Base-by-base conservation (phyloP, 2,329 filamentous ascomycete genomes). In the Coleophoma crateriformis region DNA sequence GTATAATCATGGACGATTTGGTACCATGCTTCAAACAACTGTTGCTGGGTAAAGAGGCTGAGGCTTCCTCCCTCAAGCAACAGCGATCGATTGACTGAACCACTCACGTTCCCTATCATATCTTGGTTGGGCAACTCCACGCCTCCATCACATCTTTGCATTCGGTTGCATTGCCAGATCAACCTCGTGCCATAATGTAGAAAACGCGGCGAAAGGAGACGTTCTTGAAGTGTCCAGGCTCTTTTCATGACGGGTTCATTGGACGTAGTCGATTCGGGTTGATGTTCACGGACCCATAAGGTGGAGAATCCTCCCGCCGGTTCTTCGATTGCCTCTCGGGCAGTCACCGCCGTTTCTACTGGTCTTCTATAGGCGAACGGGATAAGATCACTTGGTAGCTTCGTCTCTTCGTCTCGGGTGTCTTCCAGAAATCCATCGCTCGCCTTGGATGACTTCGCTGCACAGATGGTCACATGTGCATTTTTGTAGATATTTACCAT, bases 181-280 rank as follows among this genome's bases (percentile, higher is more conserved):
- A 38, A 38, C 15, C 15, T 38, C 11, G 35, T 38, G 14, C 35
- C 35, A 5, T 38, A 45, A 8, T 45, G 42, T 8, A 45, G 42
- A 22, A 45, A 32, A 3, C 42, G 42, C 6, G 42, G 42, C 7
- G 42, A 45, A 15, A 45, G 42, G 3, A 45, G 10, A 32, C 27
- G 20, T n/a, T 45, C 42, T 17, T 45, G 42, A n/a, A 45, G 42
- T 4, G 42, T 45, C 42, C 42, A 45, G 4, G 42, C 42, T 45
- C 42, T 19, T 17, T 33, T 38, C 35, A 38, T 38, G 13, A 38
- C 35, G 5, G 35, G 35, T 12, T 38, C 35, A 7, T 3, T 2
- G 13, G 35, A 38, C 7, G 15, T 8, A 38, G 14, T 17, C 2
- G 15, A 38, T 38, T 17, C 35, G 5, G 13, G 13, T 12, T 13